Percentiles rank a stretch among this genome's conserved stretches.
Evolutionary conservation across 2,329 filamentous ascomycete genomes (phyloP).

Genomic region (Neonectria hederae): DNA sequence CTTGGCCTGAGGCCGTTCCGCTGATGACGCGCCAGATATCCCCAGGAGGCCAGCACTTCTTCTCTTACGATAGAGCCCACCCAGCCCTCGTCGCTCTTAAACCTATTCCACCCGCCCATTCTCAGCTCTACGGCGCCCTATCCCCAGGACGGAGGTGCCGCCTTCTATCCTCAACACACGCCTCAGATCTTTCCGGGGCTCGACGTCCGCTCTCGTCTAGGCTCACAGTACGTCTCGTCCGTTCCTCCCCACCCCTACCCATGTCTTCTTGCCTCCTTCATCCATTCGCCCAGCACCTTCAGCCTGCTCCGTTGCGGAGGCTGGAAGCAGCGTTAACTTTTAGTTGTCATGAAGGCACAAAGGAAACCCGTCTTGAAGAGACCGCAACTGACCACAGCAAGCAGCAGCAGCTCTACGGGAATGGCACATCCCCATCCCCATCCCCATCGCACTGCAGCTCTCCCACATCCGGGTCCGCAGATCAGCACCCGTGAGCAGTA

Average conservation of each 20-base stretch:
- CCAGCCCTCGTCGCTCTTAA: constrained; percentile 61
- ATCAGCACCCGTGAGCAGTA: constrained; percentile 65
- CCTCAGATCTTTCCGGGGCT: constrained; percentile 58
- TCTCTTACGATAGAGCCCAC: constrained; percentile 64
- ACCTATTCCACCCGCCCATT: constrained; percentile 60
- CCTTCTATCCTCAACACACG: constrained; percentile 59
- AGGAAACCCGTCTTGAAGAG: constrained; percentile 4
- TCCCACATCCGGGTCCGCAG: constrained; percentile 61
- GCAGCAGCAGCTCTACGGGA: constrained; percentile 60
- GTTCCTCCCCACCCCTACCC: not conserved
- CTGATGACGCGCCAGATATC: constrained; percentile 58
- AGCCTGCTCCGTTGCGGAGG: not conserved
- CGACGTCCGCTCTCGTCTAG: constrained; percentile 64
- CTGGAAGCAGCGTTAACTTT: not conserved
- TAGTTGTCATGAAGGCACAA: not conserved
- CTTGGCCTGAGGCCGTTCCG: constrained; percentile 35
- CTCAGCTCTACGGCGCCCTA: constrained; percentile 59
- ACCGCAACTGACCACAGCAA: constrained; percentile 38
- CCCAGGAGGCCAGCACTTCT: constrained; percentile 62
- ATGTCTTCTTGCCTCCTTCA: not conserved
- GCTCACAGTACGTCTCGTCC: constrained; percentile 60
- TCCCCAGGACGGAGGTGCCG: constrained; percentile 55
- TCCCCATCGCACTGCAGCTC: constrained; percentile 55
- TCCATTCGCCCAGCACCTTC: not conserved
- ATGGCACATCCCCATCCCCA: constrained; percentile 66